phyloP scores from a whole-genome alignment of 495 filamentous ascomycete genomes.

The Daldinia bambusicola region DNA sequence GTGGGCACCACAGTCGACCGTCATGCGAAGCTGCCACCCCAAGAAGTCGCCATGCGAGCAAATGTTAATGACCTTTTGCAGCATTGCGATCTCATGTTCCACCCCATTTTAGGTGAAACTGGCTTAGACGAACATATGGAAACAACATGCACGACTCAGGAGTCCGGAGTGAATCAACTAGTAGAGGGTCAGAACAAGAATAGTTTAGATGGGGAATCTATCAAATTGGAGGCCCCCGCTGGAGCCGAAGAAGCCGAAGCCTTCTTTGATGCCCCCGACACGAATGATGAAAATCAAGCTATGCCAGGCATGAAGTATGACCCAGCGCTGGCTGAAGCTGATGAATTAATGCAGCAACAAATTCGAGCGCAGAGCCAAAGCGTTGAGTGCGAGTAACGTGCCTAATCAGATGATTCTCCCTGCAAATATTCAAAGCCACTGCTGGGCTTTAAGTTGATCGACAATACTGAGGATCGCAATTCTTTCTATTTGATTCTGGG shows the following conservation, averaged over 20 bases:
- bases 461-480: not conserved
- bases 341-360: slow-evolving; percentile 12
- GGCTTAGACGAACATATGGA: not conserved
- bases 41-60: slow-evolving; percentile 21
- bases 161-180: not conserved
- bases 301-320: not conserved
- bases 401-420: not conserved
- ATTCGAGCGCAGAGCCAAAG: slow-evolving; percentile 4
- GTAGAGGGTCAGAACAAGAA: not conserved
- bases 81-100: slow-evolving; percentile 13
- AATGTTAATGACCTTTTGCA: slow-evolving; percentile 16
- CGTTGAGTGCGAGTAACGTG: not conserved
- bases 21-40: not conserved
- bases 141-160: not conserved
- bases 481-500: not conserved
- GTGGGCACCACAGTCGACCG: slow-evolving; percentile 16
- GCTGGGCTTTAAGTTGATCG: not conserved
- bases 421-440: not conserved
- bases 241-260: not conserved
- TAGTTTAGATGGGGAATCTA: not conserved
- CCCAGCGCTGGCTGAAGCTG: not conserved
- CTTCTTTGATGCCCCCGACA: not conserved
- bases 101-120: not conserved
- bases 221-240: not conserved
- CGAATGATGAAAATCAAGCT: not conserved